Conservation (phyloP, 805 yeast species). For the Myxozyma monticola region DNA sequence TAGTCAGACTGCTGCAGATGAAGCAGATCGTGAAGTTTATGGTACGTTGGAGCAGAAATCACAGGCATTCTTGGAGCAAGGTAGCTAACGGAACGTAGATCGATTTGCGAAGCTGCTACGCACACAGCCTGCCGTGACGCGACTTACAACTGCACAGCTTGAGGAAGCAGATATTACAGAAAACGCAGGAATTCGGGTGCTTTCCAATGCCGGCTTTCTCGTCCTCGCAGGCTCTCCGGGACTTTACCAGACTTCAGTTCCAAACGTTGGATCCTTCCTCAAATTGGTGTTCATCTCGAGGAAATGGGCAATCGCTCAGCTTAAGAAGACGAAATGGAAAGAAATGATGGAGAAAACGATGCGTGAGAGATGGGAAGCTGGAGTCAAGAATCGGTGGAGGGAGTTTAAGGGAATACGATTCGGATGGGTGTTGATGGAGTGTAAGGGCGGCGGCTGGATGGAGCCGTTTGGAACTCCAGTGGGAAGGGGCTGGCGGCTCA, state of each 20-base stretch:
- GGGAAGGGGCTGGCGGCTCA: slow-evolving; percentile 59
- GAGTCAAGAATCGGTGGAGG: slow-evolving; percentile 40
- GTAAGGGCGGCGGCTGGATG: slow-evolving; percentile 54
- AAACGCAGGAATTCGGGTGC: slow-evolving; percentile 14
- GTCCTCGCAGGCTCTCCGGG: slow-evolving; percentile 39
- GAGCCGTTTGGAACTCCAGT: slow-evolving; percentile 62
- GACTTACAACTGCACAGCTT: slow-evolving; percentile 35
- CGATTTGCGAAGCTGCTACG: slow-evolving; percentile 33
- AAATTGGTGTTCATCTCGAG: slow-evolving; percentile 38
- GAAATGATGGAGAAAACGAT: slow-evolving; percentile 41
- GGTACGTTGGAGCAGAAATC: not conserved
- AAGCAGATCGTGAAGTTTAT: not conserved
- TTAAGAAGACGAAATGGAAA: slow-evolving; percentile 39
- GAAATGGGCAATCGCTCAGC: slow-evolving; percentile 39
- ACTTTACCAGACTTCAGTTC: slow-evolving; percentile 39
- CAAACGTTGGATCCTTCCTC: slow-evolving; percentile 42
- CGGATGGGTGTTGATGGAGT: slow-evolving; percentile 56
- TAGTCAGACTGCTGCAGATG: not conserved
- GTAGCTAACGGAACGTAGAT: not conserved
- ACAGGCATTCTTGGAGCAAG: not conserved
- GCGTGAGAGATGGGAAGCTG: slow-evolving; percentile 35
- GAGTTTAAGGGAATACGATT: slow-evolving; percentile 54
- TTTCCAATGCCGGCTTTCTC: slow-evolving; percentile 40
- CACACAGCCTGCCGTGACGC: slow-evolving; percentile 34
- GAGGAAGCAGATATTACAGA: slow-evolving; percentile 24